phyloP scores from a whole-genome alignment of 371 early-diverging fungal species.

The Mortierella sp. region DNA sequence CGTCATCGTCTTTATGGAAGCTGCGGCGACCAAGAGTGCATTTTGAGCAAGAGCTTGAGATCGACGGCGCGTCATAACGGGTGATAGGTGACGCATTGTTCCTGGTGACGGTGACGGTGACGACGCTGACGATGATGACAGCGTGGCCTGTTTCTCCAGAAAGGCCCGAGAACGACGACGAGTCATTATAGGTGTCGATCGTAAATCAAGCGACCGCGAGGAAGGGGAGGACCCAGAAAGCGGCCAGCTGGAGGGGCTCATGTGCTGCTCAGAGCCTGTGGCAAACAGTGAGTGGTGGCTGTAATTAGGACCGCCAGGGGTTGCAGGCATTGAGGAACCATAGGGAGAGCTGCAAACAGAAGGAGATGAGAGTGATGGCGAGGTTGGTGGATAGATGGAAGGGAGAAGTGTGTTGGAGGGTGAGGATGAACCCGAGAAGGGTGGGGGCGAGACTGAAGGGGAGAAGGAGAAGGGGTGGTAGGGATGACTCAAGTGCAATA shows the following conservation, averaged over 20 bases:
- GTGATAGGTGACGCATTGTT: background rate
- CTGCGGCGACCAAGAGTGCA: background rate
- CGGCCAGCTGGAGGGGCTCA: background rate
- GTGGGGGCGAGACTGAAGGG: background rate
- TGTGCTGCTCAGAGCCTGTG: background rate
- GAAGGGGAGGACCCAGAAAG: background rate
- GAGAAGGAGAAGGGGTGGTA: background rate
- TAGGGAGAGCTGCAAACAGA: background rate
- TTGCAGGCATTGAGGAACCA: background rate
- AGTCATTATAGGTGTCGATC: background rate
- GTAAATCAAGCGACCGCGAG: background rate
- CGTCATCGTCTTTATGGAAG: background rate
- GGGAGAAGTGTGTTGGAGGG: background rate
- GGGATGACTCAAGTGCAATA: background rate
- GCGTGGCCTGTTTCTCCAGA: background rate
- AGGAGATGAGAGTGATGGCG: background rate
- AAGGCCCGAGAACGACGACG: background rate
- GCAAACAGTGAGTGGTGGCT: background rate
- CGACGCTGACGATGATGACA: background rate
- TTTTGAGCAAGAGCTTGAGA: constrained; percentile 9
- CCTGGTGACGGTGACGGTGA: background rate
- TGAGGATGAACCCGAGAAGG: background rate
- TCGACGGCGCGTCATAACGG: constrained; percentile 9
- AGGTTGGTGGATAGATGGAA: background rate
- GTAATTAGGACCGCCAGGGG: background rate